Percentiles rank a stretch among this genome's conserved stretches.
phyloP scores from a whole-genome alignment of 2,329 filamentous ascomycete species.

The Fonsecaea monophora region DNA sequence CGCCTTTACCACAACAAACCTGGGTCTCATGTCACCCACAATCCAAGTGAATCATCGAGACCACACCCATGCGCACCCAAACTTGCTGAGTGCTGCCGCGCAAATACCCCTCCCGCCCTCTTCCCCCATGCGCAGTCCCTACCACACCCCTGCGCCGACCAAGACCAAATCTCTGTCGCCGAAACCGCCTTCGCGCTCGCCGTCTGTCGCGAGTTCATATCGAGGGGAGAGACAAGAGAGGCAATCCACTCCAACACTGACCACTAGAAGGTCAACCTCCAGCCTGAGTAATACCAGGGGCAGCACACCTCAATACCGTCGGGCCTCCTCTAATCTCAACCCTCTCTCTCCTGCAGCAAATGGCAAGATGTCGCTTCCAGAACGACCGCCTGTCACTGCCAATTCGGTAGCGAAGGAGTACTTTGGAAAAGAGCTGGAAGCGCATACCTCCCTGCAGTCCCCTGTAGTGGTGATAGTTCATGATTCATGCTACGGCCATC shows the following conservation, averaged over 20 bases:
- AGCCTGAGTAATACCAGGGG: constrained; percentile 37
- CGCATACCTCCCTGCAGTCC: constrained; percentile 61
- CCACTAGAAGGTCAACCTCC: constrained; percentile 32
- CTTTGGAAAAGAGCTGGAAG: constrained; percentile 72
- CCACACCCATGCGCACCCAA: constrained; percentile 13
- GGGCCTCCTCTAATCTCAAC: constrained; percentile 46
- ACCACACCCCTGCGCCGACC: constrained; percentile 24
- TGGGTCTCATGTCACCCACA: constrained; percentile 27
- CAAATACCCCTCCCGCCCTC: constrained; percentile 31
- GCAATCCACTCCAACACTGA: constrained; percentile 33
- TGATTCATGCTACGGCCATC: constrained; percentile 93
- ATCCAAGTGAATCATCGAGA: constrained; percentile 24
- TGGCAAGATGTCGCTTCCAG: constrained; percentile 47
- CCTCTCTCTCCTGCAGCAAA: constrained; percentile 53
- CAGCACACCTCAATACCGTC: constrained; percentile 41
- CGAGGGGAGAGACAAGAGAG: constrained; percentile 31
- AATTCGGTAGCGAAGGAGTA: constrained; percentile 69
- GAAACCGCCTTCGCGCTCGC: constrained; percentile 34
- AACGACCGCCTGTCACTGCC: constrained; percentile 55
- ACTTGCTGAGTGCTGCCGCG: constrained; percentile 22
- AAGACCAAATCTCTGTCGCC: constrained; percentile 32
- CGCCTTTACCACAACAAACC: constrained; percentile 8
- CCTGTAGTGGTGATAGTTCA: constrained; percentile 85
- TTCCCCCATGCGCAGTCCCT: constrained; percentile 32
- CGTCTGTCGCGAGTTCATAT: constrained; percentile 37